phyloP scores from a whole-genome alignment of 2,329 filamentous ascomycete genomes.

The Juglanconis juglandina region DNA sequence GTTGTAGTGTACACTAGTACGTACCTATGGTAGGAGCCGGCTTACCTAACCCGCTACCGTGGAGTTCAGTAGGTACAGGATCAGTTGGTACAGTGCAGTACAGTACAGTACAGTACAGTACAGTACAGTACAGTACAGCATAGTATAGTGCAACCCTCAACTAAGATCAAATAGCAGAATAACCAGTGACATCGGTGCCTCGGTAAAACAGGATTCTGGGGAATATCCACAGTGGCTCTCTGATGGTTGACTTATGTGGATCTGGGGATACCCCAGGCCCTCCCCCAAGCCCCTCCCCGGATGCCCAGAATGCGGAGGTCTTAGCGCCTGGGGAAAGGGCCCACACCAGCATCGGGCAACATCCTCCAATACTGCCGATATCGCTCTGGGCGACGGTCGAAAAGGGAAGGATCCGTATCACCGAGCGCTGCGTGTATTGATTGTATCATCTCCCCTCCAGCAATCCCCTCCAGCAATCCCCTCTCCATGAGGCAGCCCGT shows the following conservation, averaged over 20 bases:
- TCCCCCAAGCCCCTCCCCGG: not conserved
- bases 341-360: slow-evolving; percentile 1
- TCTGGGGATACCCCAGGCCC: not conserved
- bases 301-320: slow-evolving; percentile 7
- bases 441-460: not conserved
- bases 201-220: not conserved
- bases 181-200: not conserved
- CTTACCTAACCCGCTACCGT: no score
- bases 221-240: not conserved
- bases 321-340: not conserved
- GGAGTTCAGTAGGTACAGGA: no score
- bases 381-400: not conserved
- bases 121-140: no score
- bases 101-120: no score
- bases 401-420: not conserved
- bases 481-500: not conserved
- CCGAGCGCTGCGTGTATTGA: not conserved
- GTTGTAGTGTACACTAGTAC: no score
- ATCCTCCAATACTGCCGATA: not conserved
- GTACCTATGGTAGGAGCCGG: no score
- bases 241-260: not conserved
- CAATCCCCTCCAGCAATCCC: not conserved
- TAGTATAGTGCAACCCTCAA: not conserved
- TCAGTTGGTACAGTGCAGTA: no score
- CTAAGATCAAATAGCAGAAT: not conserved